Conservation (phyloP, 257 asterid genomes). For the Fraxinus anomala region DNA sequence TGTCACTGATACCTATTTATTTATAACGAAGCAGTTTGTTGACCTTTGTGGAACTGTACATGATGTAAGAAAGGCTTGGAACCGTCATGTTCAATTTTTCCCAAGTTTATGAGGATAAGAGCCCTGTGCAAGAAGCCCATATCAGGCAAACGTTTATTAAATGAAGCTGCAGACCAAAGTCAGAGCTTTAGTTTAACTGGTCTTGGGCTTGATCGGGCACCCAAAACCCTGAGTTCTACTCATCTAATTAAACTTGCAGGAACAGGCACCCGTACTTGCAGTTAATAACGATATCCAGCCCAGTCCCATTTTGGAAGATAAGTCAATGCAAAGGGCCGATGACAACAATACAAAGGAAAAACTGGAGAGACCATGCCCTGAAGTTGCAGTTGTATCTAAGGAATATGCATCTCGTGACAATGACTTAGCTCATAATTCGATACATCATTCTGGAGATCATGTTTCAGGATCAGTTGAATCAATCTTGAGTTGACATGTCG, state of each 20-base stretch:
- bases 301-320: slow-evolving; percentile 29
- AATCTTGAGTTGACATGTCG: slow-evolving; percentile 19
- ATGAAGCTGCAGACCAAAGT: slow-evolving; percentile 29
- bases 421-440: slow-evolving; percentile 29
- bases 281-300: slow-evolving; percentile 27
- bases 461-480: slow-evolving; percentile 22
- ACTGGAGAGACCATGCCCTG: slow-evolving; percentile 15
- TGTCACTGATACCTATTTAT: slow-evolving; percentile 20
- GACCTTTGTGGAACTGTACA: slow-evolving; percentile 77
- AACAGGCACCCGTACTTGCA: slow-evolving; percentile 28
- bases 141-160: slow-evolving; percentile 31
- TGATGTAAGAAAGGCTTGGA: slow-evolving; percentile 74
- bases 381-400: slow-evolving; percentile 25
- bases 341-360: slow-evolving; percentile 27
- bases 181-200: slow-evolving; percentile 22
- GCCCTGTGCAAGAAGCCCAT: slow-evolving; percentile 34
- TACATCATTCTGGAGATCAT: slow-evolving; percentile 30
- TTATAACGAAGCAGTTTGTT: slow-evolving; percentile 61
- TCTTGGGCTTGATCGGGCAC: slow-evolving; percentile 26
- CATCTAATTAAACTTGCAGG: slow-evolving; percentile 26
- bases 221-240: slow-evolving; percentile 24
- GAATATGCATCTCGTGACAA: slow-evolving; percentile 34
- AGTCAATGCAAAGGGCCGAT: slow-evolving; percentile 13
- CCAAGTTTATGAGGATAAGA: slow-evolving; percentile 53
- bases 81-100: slow-evolving; percentile 72